Evolutionary conservation across 208 protist species (phyloP).

Genomic region (Trypanosoma cruzi): DNA sequence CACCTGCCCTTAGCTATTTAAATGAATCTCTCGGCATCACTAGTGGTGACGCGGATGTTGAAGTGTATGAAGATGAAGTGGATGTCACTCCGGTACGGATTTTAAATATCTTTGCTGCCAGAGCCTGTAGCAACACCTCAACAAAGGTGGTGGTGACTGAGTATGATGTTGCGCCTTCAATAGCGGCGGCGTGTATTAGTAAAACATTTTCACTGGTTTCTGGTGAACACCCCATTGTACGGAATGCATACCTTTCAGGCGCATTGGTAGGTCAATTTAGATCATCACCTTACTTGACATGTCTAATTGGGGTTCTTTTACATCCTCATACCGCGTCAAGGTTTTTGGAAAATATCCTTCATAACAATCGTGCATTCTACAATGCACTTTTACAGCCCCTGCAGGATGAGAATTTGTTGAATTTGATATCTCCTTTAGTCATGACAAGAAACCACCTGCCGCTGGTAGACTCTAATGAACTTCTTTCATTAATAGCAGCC

Average conservation of each 20-base stretch:
- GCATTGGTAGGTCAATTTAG: conserved; percentile 46
- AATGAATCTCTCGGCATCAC: conserved; percentile 79
- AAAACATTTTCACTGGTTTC: conserved; percentile 72
- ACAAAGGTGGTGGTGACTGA: conserved; percentile 74
- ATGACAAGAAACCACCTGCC: conserved; percentile 42
- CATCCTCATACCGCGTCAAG: conserved; percentile 60
- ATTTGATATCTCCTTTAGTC: conserved; percentile 49
- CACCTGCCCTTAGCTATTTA: conserved; percentile 55
- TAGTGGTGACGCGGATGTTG: conserved; percentile 48
- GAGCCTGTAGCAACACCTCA: conserved; percentile 48
- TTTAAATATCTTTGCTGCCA: conserved; percentile 76
- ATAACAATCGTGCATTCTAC: conserved; percentile 75
- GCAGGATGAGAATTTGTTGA: conserved; percentile 56
- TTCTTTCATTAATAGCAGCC: conserved; percentile 56
- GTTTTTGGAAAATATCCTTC: conserved; percentile 69
- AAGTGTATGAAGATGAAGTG: conserved; percentile 26
- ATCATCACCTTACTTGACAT: conserved; percentile 71
- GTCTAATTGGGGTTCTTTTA: conserved; percentile 73
- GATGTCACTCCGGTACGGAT: conserved; percentile 57
- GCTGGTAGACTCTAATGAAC: conserved; percentile 79
- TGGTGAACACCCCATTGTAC: conserved; percentile 61
- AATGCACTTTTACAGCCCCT: conserved; percentile 71
- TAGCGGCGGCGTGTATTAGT: conserved; percentile 73
- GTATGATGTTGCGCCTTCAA: conserved; percentile 76
- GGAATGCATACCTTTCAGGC: conserved; percentile 41